Base-by-base conservation (phyloP, 805 yeast species). In the Cyberlindnera bimundalis region DNA sequence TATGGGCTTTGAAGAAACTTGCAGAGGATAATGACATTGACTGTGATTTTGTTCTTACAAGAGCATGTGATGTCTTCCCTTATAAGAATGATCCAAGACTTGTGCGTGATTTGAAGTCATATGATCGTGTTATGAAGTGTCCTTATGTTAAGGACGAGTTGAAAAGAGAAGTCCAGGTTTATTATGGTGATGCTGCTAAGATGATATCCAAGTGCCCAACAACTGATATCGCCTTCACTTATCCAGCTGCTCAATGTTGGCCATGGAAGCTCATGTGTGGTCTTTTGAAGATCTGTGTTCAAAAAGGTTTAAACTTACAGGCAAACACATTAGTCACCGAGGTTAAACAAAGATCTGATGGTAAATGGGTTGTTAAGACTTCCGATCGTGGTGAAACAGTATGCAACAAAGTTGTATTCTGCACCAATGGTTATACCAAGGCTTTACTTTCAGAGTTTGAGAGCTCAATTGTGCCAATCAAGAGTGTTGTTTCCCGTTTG, bases 161-260 rank as follows among this genome's bases (percentile, higher is more conserved):
- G 39, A 62, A 60, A 40, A 48, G 47, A 13, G 64, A 60, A 32
- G 40, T 64, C 20, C 67, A 65, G 42, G 46, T 67, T 5, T 26
- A 50, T 4, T 47, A 40, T 29, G 70, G 69, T n/a, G 66, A 64
- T 17, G 45, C 58, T 18, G 72, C 79, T 51, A 66, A 76, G 60
- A 53, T 61, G 42, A 70, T 73, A 44, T 78, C 76, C 51, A 79
- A 77, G 67, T 81, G 95, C 75, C 71, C 80, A 43, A 86, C 86
- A 64, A 97, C 98, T 55, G 95, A 90, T 56, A 89, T 87, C 52
- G 65, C 78, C 29, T 55, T 74, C 40, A 65, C 81, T 2, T 62
- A 60, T 43, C 67, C 73, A 5, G 74, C 74, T 4, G 69, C 71
- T 5, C 64, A 67, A 5, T 52, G 71, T 35, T 70, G 74, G 64